Percentiles rank a stretch among this genome's conserved stretches.
Evolutionary conservation across 768 basidiomycete species (phyloP).

Genomic region (Auricularia auricula-judae): DNA sequence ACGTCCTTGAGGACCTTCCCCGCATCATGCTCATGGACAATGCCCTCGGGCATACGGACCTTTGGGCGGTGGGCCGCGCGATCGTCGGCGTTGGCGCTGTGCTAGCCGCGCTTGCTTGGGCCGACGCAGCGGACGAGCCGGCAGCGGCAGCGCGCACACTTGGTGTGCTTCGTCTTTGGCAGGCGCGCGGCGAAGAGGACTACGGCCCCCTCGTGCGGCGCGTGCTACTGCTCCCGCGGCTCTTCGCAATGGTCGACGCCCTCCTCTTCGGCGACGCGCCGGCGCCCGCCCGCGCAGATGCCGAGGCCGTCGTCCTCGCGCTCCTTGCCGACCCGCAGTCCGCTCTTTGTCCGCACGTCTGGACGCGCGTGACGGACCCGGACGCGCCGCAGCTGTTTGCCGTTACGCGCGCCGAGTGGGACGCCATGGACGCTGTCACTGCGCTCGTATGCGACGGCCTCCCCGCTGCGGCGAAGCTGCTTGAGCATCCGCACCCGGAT

Average conservation of each 20-base stretch:
- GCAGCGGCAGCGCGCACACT: conserved; percentile 53
- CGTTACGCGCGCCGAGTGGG: conserved; percentile 51
- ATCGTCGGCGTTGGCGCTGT: conserved; percentile 58
- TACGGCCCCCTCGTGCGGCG: conserved; percentile 57
- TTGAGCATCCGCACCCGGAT: conserved; percentile 37
- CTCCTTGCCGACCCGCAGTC: conserved; percentile 50
- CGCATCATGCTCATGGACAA: not conserved
- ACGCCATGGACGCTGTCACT: conserved; percentile 47
- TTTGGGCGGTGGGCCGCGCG: conserved; percentile 36
- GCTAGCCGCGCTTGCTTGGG: conserved; percentile 66
- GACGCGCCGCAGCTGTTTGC: conserved; percentile 36
- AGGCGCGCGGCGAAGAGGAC: conserved; percentile 20
- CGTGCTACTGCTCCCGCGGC: conserved; percentile 57
- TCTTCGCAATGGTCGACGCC: conserved; percentile 61
- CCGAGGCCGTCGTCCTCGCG: conserved; percentile 55
- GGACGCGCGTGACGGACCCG: conserved; percentile 38
- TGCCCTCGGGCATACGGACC: conserved; percentile 1
- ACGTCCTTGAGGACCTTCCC: not conserved
- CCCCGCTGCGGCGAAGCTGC: conserved; percentile 49
- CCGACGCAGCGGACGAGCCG: conserved; percentile 61
- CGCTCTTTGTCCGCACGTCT: conserved; percentile 47
- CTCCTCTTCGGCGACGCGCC: conserved; percentile 53
- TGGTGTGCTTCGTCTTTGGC: conserved; percentile 54
- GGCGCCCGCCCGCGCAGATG: conserved; percentile 49
- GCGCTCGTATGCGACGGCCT: conserved; percentile 61